Percentiles rank a stretch among this genome's conserved stretches.
phyloP scores from a whole-genome alignment of 208 protist species.

The Trypanosoma lewisi region DNA sequence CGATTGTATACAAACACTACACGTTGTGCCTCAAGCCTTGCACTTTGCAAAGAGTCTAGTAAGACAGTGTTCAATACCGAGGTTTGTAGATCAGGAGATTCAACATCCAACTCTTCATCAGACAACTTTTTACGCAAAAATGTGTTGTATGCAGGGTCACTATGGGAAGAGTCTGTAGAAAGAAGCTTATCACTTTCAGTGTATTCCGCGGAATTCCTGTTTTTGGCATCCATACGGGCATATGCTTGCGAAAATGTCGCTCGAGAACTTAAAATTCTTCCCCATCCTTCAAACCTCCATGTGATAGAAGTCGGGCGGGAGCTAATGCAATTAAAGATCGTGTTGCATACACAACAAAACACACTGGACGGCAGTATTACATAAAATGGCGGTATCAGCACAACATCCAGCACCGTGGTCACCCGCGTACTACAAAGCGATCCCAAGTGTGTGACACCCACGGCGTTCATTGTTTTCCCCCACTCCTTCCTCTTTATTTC shows the following conservation, averaged over 20 bases:
- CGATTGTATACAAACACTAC: constrained; percentile 49
- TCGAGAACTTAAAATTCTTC: constrained; percentile 32
- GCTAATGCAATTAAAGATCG: constrained; percentile 34
- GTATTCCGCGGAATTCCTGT: background rate
- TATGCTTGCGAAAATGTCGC: too few species aligned
- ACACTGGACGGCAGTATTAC: constrained; percentile 40
- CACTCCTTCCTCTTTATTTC: too few species aligned
- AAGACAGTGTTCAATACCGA: constrained; percentile 44
- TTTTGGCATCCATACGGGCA: too few species aligned
- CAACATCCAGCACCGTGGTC: constrained; percentile 11
- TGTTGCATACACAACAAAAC: constrained; percentile 29
- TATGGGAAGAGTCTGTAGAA: background rate
- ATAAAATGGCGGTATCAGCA: constrained; percentile 42
- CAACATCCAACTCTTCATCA: background rate
- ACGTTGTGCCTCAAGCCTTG: constrained; percentile 44
- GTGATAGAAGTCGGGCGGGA: constrained; percentile 16
- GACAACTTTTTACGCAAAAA: constrained; percentile 26
- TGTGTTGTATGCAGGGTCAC: constrained; percentile 14
- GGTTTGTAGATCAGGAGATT: constrained; percentile 11
- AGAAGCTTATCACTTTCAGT: constrained; percentile 6
- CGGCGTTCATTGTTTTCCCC: constrained; percentile 11
- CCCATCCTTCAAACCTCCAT: constrained; percentile 33
- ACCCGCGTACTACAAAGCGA: background rate
- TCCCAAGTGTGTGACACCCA: constrained; percentile 31
- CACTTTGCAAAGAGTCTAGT: constrained; percentile 31